Conservation (phyloP, 169 alveolate genomes). For the Plasmodium relictum region DNA sequence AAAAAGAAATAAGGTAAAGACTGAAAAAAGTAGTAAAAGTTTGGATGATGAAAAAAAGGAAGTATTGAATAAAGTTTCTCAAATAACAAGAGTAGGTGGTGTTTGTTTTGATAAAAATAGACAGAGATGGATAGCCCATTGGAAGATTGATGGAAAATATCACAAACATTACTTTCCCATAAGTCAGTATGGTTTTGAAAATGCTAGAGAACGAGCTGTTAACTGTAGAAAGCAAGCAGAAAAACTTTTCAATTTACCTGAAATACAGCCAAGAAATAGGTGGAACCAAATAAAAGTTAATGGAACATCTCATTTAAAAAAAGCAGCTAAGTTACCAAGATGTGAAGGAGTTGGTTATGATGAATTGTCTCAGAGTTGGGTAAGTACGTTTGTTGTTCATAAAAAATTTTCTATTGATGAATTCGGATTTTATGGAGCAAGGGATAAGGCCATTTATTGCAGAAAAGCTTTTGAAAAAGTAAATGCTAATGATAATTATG, state of each 20-base stretch:
- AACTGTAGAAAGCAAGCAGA: constrained; percentile 76
- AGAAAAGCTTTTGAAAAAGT: constrained; percentile 67
- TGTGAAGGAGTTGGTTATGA: constrained; percentile 77
- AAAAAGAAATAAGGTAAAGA: constrained; percentile 50
- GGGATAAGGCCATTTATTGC: constrained; percentile 67
- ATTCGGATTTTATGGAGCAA: constrained; percentile 66
- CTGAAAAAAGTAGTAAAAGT: constrained; percentile 52
- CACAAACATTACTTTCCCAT: constrained; percentile 76
- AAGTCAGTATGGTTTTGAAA: constrained; percentile 75
- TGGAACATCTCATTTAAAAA: constrained; percentile 68
- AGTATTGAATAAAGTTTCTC: constrained; percentile 71
- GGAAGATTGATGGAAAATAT: constrained; percentile 76
- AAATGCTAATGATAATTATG: constrained; percentile 60
- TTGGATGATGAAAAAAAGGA: constrained; percentile 73
- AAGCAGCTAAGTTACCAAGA: constrained; percentile 69
- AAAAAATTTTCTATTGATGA: constrained; percentile 73
- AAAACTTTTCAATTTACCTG: constrained; percentile 64
- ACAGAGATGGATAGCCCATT: constrained; percentile 76
- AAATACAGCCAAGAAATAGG: constrained; percentile 75
- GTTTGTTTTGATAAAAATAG: constrained; percentile 76
- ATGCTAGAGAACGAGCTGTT: constrained; percentile 70
- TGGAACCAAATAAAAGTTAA: constrained; percentile 63
- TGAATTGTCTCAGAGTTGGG: constrained; percentile 75
- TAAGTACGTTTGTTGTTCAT: constrained; percentile 77
- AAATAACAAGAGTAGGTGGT: constrained; percentile 76